These are phyloP conservation scores for Myrica gale DNA, from an alignment of 306 rosid species.

Conservation along the genomic window DNA sequence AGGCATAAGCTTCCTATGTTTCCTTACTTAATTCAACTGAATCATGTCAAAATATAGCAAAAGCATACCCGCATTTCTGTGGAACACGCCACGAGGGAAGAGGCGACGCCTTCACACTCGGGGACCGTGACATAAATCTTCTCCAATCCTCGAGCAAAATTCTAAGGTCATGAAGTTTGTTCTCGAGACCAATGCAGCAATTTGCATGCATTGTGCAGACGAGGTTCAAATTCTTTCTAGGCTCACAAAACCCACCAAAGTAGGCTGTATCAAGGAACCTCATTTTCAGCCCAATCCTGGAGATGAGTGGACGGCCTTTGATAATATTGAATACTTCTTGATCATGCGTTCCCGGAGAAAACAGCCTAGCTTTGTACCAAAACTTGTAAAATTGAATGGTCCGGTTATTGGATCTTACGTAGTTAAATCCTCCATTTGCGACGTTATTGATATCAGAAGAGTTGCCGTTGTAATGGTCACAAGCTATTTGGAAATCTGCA, in stretches of 20 bases:
- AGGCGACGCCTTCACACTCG: not conserved
- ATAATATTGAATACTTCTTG: constrained; percentile 78
- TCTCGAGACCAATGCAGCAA: constrained; percentile 72
- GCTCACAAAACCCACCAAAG: constrained; percentile 77
- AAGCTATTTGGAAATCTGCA: constrained; percentile 78
- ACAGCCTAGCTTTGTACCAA: constrained; percentile 54
- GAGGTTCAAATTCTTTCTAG: constrained; percentile 38
- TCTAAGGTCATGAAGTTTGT: constrained; percentile 67
- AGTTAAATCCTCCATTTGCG: constrained; percentile 82
- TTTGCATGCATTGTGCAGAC: constrained; percentile 87
- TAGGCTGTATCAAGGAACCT: constrained; percentile 62
- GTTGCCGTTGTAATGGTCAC: constrained; percentile 52
- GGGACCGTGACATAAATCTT: constrained; percentile 35
- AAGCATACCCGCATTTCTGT: constrained; percentile 55
- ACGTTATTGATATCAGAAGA: constrained; percentile 31
- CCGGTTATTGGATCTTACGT: constrained; percentile 51
- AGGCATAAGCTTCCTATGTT: too few species aligned
- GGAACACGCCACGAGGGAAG: constrained; percentile 59
- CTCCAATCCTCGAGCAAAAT: constrained; percentile 77
- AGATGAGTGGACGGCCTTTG: constrained; percentile 39
- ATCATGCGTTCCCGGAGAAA: constrained; percentile 47
- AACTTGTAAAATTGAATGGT: constrained; percentile 63
- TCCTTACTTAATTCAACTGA: too few species aligned
- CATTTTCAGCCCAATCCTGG: constrained; percentile 36
- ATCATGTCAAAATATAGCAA: not conserved